phyloP scores from a whole-genome alignment of 768 basidiomycete species.

The Tulasnella sp. region DNA sequence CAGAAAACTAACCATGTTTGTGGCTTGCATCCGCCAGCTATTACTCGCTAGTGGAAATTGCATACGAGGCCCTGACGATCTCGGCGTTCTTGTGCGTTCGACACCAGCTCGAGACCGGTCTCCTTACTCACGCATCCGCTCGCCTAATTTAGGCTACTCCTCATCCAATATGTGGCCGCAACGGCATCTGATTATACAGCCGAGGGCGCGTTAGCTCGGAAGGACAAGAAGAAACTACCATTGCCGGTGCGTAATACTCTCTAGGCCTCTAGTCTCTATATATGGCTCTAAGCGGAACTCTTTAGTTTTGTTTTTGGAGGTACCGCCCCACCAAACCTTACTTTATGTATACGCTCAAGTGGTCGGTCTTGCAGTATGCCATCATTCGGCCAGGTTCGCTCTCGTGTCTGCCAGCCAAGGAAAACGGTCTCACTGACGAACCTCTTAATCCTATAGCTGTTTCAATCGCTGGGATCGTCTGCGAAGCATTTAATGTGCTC shows the following conservation, averaged over 20 bases:
- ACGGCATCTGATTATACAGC: slow-evolving; percentile 66
- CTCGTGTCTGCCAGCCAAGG: not conserved
- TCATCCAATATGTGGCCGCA: slow-evolving; percentile 82
- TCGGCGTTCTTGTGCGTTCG: slow-evolving; percentile 80
- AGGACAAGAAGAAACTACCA: slow-evolving; percentile 75
- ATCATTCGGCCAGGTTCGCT: slow-evolving; percentile 64
- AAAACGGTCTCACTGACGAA: no score
- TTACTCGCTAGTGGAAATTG: slow-evolving; percentile 55
- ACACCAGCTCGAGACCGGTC: not conserved
- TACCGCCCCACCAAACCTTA: slow-evolving; percentile 86
- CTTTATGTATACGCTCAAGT: slow-evolving; percentile 89
- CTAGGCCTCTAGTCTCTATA: slow-evolving; percentile 4
- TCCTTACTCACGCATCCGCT: slow-evolving; percentile 10
- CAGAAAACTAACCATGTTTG: not conserved
- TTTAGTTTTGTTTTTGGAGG: slow-evolving; percentile 77
- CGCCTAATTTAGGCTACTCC: slow-evolving; percentile 57
- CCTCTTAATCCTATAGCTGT: slow-evolving; percentile 46
- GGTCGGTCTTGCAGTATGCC: slow-evolving; percentile 88
- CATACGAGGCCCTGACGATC: slow-evolving; percentile 68
- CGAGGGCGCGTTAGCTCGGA: slow-evolving; percentile 69
- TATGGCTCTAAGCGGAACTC: not conserved
- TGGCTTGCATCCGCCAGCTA: slow-evolving; percentile 42
- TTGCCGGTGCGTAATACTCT: slow-evolving; percentile 57
- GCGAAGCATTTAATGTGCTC: slow-evolving; percentile 66
- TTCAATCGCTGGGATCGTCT: slow-evolving; percentile 79